phyloP scores from a whole-genome alignment of 2,329 filamentous ascomycete genomes.

The Colletotrichum sp. region DNA sequence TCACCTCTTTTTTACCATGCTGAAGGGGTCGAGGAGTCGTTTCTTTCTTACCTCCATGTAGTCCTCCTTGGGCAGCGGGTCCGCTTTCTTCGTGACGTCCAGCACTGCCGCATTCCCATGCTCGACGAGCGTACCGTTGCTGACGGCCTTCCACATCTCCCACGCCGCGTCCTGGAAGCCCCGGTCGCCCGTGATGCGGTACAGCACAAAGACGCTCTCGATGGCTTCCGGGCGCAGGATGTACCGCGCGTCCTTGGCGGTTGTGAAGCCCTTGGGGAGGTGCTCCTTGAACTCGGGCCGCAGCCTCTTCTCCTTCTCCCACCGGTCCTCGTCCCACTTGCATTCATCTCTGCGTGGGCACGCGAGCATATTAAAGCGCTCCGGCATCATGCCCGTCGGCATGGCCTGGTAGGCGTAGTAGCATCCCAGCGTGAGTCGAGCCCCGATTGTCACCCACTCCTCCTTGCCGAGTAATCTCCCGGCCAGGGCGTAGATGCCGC shows the following conservation, averaged over 20 bases:
- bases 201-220: slow-evolving; percentile 59
- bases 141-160: slow-evolving; percentile 57
- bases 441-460: slow-evolving; percentile 47
- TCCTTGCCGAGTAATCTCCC: slow-evolving; percentile 45
- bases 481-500: slow-evolving; percentile 55
- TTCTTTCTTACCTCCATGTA: slow-evolving; percentile 35
- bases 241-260: slow-evolving; percentile 56
- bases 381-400: slow-evolving; percentile 58
- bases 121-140: slow-evolving; percentile 49
- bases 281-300: slow-evolving; percentile 29
- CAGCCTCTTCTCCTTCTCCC: slow-evolving; percentile 28
- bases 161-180: slow-evolving; percentile 57
- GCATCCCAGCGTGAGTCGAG: slow-evolving; percentile 54
- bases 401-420: slow-evolving; percentile 55
- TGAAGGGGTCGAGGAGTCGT: not conserved
- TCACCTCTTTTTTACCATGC: rapidly evolving
- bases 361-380: slow-evolving; percentile 47
- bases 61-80: slow-evolving; percentile 47
- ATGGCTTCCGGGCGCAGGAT: slow-evolving; percentile 57
- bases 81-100: slow-evolving; percentile 54
- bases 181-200: slow-evolving; percentile 53
- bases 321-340: slow-evolving; percentile 41
- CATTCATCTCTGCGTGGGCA: slow-evolving; percentile 47
- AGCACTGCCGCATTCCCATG: slow-evolving; percentile 53
- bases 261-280: slow-evolving; percentile 65